Evolutionary conservation across 257 asterid species (phyloP), one percentile per base, ranked within the genome.

Genomic region (Verbena officinalis): DNA sequence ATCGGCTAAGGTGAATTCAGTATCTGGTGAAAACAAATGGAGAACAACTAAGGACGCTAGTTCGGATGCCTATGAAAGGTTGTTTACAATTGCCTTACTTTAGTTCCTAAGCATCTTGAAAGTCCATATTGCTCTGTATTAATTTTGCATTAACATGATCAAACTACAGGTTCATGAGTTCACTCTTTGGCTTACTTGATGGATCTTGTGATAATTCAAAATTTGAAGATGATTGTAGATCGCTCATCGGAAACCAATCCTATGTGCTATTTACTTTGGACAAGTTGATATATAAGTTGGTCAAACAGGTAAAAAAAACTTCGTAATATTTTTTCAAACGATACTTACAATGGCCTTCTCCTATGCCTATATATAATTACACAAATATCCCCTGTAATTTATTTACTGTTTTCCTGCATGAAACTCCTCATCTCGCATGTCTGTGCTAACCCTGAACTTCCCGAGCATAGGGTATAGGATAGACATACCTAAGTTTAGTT

Each of bases 211-310:
- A 91, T 67, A 91, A 91, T 75, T 19, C 94, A 19, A 91, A 83
- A 82, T 91, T 81, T 22, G 98, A 91, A 80, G 96, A 91, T 76
- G 98, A 91, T 57, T 91, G 98, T 69, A 91, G 96, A 34, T 78
- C 91, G 14, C 74, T 86, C 50, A 84, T 91, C 71, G 98, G 98
- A 70, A 91, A 91, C 74, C 94, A 88, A 67, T 86, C 98, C 34
- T 91, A 91, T 64, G 77, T 91, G 68, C 79, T 91, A 7, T 91
- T 91, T 71, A 91, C 98, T 56, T 77, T 91, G 82, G 98, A 91
- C 77, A 91, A 91, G 79, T 75, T 88, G 70, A 86, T 91, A 61
- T 88, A 83, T 80, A 91, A 91, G 77, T 77, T 91, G 75, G 95
- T 91, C 80, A 91, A 86, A 78, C 96, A 91, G 96, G 86, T 81